Conservation (phyloP, 257 asterid species). For the Sherardia arvensis region DNA sequence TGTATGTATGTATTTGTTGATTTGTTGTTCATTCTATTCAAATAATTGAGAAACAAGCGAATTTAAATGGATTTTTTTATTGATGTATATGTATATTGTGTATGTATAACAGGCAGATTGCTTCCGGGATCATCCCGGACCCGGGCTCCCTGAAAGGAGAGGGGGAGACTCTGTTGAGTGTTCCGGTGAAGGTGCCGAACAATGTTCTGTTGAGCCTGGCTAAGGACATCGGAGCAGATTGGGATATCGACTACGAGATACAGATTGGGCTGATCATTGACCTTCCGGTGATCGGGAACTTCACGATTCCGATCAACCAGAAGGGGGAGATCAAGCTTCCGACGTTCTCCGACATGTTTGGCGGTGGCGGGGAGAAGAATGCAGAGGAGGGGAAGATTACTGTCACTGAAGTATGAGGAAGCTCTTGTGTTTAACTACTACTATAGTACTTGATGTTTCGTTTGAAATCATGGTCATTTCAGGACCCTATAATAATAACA, state of each 20-base stretch:
- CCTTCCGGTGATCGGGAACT: constrained; percentile 54
- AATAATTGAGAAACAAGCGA: too few species aligned
- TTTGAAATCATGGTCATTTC: neutral
- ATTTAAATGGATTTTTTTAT: too few species aligned
- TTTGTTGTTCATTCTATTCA: too few species aligned
- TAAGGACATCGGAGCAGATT: constrained; percentile 61
- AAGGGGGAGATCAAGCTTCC: constrained; percentile 82
- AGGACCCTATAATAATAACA: neutral
- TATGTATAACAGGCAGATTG: constrained; percentile 46
- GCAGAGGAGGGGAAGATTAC: neutral
- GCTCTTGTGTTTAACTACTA: neutral
- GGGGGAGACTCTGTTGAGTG: constrained; percentile 45
- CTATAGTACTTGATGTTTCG: neutral
- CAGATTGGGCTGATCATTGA: constrained; percentile 49
- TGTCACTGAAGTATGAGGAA: neutral
- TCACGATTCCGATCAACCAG: constrained; percentile 51
- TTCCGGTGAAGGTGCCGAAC: constrained; percentile 52
- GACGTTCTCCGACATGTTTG: constrained; percentile 39
- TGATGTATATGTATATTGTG: too few species aligned
- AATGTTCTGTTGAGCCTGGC: constrained; percentile 47
- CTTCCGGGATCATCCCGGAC: constrained; percentile 58
- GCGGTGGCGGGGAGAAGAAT: neutral
- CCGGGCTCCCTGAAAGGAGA: constrained; percentile 72
- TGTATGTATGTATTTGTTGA: too few species aligned
- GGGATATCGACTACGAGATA: constrained; percentile 63